Evolutionary conservation across 352 stramenopile species (phyloP).

Genomic region (Phytopythium ostracodes): DNA sequence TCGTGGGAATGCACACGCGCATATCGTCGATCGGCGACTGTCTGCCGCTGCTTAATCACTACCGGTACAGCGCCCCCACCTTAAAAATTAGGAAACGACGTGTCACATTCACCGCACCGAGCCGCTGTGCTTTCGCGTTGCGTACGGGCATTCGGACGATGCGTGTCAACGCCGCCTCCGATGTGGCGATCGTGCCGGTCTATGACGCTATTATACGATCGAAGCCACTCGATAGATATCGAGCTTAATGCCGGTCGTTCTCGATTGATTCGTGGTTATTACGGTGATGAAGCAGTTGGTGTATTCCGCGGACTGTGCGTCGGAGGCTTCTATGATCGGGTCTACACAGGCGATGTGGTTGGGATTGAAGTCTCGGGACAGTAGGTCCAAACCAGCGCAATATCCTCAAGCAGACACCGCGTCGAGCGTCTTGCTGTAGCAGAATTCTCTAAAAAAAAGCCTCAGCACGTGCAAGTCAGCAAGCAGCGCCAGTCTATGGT

Average conservation of each 20-base stretch:
- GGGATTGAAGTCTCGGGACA: no score
- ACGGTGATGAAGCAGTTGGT: background rate
- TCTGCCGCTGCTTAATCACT: background rate
- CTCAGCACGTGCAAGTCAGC: background rate
- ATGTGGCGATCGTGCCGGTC: background rate
- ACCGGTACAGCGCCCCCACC: background rate
- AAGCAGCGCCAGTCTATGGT: background rate
- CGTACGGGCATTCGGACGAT: background rate
- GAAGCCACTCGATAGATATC: background rate
- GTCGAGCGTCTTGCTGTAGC: background rate
- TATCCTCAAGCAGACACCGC: background rate
- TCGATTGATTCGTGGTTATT: background rate
- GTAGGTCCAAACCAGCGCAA: background rate
- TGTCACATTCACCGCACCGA: background rate
- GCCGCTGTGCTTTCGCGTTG: background rate
- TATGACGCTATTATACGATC: background rate
- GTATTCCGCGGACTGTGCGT: no score
- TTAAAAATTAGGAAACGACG: background rate
- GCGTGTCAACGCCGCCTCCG: background rate
- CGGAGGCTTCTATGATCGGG: no score
- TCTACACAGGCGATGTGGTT: no score
- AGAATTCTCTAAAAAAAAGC: background rate
- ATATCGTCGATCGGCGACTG: background rate
- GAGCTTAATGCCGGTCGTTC: background rate
- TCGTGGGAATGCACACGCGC: background rate